phyloP scores from a whole-genome alignment of 169 alveolate species.

The Perkinsus marinus region DNA sequence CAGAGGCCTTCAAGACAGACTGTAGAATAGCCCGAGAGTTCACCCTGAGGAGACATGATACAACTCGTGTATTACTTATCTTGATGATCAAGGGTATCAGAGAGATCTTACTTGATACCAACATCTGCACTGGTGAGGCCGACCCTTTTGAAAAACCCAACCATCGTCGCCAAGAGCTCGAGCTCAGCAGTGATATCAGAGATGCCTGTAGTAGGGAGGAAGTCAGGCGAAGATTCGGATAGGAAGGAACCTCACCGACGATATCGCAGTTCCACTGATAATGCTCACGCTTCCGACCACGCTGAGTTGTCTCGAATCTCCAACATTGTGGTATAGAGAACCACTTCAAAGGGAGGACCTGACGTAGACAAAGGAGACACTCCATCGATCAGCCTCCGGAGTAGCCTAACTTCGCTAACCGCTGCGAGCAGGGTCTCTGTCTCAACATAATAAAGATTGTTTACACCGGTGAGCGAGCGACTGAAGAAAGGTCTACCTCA shows the following conservation, averaged over 20 bases:
- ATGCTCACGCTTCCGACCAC: conserved; percentile 10
- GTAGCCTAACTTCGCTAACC: too few species aligned
- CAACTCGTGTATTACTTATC: neutral
- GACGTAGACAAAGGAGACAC: neutral
- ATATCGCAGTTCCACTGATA: conserved; percentile 31
- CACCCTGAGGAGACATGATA: conserved; percentile 9
- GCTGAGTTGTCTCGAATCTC: conserved; percentile 27
- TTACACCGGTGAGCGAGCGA: too few species aligned
- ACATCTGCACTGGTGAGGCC: conserved; percentile 20
- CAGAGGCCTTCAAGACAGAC: neutral
- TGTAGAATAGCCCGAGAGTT: conserved; percentile 10
- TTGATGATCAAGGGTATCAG: neutral
- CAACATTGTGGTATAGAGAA: conserved; percentile 27
- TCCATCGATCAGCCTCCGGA: neutral
- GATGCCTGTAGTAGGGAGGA: neutral
- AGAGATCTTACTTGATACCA: conserved; percentile 17
- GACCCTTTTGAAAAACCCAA: conserved; percentile 12
- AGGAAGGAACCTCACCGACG: conserved; percentile 10
- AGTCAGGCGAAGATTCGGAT: neutral
- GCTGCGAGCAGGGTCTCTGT: too few species aligned
- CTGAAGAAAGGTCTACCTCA: neutral
- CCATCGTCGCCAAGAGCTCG: conserved; percentile 20
- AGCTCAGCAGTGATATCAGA: neutral
- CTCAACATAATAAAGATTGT: too few species aligned
- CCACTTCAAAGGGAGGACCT: conserved; percentile 9